Conservation (phyloP, 1,284 basidiomycete species). For the Austroboletus niveus region DNA sequence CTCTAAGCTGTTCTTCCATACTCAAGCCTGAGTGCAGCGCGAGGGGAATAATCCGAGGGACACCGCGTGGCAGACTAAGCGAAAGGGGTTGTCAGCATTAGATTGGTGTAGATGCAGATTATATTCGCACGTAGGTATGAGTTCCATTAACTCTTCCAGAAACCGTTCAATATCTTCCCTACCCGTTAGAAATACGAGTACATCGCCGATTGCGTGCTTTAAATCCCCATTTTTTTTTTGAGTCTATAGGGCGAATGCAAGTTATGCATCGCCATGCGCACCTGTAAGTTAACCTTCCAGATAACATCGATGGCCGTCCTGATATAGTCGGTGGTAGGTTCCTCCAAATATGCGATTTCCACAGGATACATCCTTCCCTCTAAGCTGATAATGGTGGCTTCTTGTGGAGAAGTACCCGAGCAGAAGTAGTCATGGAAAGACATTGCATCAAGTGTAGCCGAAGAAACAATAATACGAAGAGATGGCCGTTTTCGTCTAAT, state of each 20-base stretch:
- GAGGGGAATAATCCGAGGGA: constrained; percentile 61
- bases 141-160: constrained; percentile 78
- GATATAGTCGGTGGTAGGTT: constrained; percentile 80
- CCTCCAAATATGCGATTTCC: constrained; percentile 72
- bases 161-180: constrained; percentile 94
- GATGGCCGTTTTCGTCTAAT: constrained; percentile 88
- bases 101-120: background rate
- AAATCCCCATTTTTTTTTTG: constrained; percentile 1
- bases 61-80: constrained; percentile 62
- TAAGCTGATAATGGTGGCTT: constrained; percentile 81
- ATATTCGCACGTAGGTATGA: constrained; percentile 62
- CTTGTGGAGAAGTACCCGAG: constrained; percentile 44
- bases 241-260: background rate
- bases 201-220: constrained; percentile 78
- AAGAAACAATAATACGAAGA: constrained; percentile 88
- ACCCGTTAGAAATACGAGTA: constrained; percentile 94
- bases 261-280: constrained; percentile 28
- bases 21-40: constrained; percentile 89
- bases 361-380: constrained; percentile 95
- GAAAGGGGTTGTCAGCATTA: constrained; percentile 3
- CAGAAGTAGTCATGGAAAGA: constrained; percentile 90
- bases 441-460: constrained; percentile 91
- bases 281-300: constrained; percentile 84
- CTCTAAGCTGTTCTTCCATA: constrained; percentile 80
- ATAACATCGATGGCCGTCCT: constrained; percentile 81